These are phyloP conservation scores for Grosmannia serpens DNA, from an alignment of 2,329 filamentous ascomycete species.

Conservation along the genomic window DNA sequence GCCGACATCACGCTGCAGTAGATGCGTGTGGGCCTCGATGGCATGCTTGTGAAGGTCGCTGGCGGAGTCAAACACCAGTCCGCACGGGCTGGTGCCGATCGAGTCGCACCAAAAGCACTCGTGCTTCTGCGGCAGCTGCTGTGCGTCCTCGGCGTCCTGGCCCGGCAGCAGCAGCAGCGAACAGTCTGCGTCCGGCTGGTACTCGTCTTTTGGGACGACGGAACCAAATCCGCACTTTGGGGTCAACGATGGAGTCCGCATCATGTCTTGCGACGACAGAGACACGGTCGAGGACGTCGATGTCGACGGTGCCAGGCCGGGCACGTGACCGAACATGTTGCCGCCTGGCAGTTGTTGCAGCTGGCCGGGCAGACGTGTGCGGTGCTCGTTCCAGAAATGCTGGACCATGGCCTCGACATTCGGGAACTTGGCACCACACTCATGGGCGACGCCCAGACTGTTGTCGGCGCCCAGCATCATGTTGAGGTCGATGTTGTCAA, in stretches of 20 bases:
- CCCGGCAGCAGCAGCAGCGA: neutral
- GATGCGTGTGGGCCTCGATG: conserved; percentile 35
- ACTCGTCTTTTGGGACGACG: neutral
- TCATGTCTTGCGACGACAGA: conserved; percentile 4
- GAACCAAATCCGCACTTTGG: neutral
- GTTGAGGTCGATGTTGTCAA: conserved; percentile 8
- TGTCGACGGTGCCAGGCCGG: conserved; percentile 1
- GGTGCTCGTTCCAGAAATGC: conserved; percentile 13
- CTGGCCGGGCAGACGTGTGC: neutral
- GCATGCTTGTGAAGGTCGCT: conserved; percentile 45
- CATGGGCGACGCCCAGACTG: neutral
- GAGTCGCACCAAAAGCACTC: conserved; percentile 20
- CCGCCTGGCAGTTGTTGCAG: neutral
- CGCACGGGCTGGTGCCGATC: conserved; percentile 14
- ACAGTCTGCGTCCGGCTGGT: neutral
- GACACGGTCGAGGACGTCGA: conserved; percentile 4
- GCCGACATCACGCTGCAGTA: conserved; percentile 28
- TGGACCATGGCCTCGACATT: conserved; percentile 13
- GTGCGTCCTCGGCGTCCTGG: neutral
- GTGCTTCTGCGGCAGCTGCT: neutral
- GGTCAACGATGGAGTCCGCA: neutral
- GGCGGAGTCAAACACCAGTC: conserved; percentile 27
- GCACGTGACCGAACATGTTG: neutral
- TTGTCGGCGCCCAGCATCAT: conserved; percentile 1
- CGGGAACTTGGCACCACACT: conserved; percentile 13